Evolutionary conservation across 148 eudicot genomes (phyloP).

Genomic region (Arbutus unedo): DNA sequence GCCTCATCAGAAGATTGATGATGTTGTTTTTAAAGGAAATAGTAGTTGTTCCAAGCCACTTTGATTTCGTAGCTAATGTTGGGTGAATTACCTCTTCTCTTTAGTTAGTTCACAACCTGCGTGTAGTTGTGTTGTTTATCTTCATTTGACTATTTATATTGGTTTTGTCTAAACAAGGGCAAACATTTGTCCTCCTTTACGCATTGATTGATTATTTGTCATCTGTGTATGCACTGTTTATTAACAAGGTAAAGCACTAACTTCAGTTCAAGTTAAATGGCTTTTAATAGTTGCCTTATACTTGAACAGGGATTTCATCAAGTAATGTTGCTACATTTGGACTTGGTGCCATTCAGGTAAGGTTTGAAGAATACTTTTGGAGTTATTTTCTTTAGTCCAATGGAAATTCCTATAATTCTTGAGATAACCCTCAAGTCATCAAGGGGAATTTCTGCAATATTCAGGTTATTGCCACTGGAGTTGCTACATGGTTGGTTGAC

Average conservation of each 20-base stretch:
- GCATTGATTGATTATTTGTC: neutral
- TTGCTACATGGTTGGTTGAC: constrained; percentile 86
- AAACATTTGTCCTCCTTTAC: neutral
- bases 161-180: neutral
- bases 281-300: constrained; percentile 11
- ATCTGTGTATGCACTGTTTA: neutral
- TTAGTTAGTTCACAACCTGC: neutral
- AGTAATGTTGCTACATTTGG: constrained; percentile 70
- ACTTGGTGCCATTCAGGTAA: constrained; percentile 81
- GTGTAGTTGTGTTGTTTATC: neutral
- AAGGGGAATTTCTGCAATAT: constrained; percentile 10
- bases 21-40: neutral
- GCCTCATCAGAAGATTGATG: constrained; percentile 1
- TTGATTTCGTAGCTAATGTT: constrained; percentile 4
- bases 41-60: neutral
- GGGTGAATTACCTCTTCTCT: neutral
- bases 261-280: neutral
- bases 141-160: neutral
- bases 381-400: neutral
- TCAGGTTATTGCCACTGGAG: constrained; percentile 79
- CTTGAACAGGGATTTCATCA: constrained; percentile 58
- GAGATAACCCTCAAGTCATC: neutral
- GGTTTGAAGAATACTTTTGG: neutral
- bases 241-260: neutral
- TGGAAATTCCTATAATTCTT: neutral